These are phyloP conservation scores for Pichia cactophila DNA, from an alignment of 1,139 yeast genomes.

Conservation along the genomic window DNA sequence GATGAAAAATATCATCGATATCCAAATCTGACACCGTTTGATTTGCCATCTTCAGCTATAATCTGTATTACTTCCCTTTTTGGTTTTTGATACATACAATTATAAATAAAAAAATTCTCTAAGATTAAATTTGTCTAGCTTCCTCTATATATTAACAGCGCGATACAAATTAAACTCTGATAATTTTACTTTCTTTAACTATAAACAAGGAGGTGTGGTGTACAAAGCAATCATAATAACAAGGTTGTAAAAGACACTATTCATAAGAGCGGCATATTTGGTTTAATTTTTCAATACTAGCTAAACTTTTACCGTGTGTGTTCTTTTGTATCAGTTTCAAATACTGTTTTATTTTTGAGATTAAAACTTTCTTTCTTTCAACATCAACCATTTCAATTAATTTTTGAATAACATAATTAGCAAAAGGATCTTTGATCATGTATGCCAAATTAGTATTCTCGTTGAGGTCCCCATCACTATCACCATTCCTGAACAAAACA, in stretches of 20 bases:
- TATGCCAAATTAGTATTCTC: slow-evolving; percentile 61
- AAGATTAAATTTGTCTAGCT: no score
- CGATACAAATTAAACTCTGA: no score
- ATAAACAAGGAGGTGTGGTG: not conserved
- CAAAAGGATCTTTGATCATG: slow-evolving; percentile 98
- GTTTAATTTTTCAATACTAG: slow-evolving; percentile 76
- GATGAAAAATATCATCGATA: slow-evolving; percentile 24
- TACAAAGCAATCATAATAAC: not conserved
- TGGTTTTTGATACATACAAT: no score
- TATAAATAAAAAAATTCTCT: no score
- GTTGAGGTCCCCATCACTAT: slow-evolving; percentile 38
- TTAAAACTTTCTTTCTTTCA: slow-evolving; percentile 54
- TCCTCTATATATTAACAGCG: no score
- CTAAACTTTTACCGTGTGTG: slow-evolving; percentile 74
- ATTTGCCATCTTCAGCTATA: not conserved
- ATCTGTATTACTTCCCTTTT: no score
- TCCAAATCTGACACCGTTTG: slow-evolving; percentile 6
- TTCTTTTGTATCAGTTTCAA: slow-evolving; percentile 52
- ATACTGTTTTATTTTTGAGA: slow-evolving; percentile 54
- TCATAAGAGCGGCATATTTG: slow-evolving; percentile 32
- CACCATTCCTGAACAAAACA: slow-evolving; percentile 48
- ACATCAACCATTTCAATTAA: slow-evolving; percentile 76
- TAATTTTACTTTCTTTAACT: not conserved
- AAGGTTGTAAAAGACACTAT: not conserved
- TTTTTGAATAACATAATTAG: slow-evolving; percentile 93